Percentiles rank a stretch among this genome's conserved stretches.
Evolutionary conservation across 2,329 filamentous ascomycete species (phyloP).

Genomic region (Golovinomyces cichoracearum): DNA sequence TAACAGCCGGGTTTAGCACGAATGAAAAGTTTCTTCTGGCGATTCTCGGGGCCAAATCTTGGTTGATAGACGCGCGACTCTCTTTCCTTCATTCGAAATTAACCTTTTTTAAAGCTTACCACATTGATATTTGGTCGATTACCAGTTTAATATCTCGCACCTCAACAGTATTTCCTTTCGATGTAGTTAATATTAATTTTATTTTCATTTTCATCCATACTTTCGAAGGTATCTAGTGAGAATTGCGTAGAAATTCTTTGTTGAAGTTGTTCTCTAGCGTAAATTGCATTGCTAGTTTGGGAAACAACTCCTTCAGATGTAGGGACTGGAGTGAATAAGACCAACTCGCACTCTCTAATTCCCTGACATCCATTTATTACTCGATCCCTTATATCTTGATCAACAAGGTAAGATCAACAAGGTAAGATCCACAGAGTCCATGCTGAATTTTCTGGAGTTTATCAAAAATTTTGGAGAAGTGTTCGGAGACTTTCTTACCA

Average conservation of each 20-base stretch:
- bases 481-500: background rate
- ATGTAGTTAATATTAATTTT: background rate
- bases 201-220: background rate
- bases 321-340: background rate
- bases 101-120: background rate
- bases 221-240: background rate
- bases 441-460: background rate
- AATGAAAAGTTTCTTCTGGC: background rate
- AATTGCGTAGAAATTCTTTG: background rate
- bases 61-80: background rate
- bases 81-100: background rate
- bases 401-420: background rate
- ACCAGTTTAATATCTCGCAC: background rate
- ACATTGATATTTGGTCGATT: background rate
- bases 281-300: background rate
- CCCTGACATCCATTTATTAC: constrained; percentile 1
- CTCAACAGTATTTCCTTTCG: background rate
- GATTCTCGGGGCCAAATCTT: background rate
- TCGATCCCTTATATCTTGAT: constrained; percentile 1
- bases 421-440: background rate
- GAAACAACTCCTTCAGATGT: background rate
- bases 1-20: background rate
- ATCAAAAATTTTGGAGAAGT: background rate
- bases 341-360: constrained; percentile 1
- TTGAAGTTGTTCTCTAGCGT: background rate